Conservation (phyloP, 1,139 yeast genomes). For the Protomyces inundatus region DNA sequence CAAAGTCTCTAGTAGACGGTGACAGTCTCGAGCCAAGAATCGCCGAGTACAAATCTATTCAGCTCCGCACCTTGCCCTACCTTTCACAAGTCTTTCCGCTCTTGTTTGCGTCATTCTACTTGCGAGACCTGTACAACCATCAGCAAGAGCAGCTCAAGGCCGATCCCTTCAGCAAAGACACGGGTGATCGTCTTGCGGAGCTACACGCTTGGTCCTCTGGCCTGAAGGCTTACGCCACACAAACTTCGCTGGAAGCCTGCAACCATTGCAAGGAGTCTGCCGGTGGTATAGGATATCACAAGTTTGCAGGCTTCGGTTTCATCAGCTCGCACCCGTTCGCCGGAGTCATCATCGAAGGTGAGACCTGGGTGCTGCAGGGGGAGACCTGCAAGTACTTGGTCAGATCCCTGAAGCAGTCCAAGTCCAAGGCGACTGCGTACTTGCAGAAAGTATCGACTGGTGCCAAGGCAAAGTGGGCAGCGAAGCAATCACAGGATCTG, state of each 20-base stretch:
- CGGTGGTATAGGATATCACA: constrained; percentile 23
- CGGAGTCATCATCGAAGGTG: constrained; percentile 24
- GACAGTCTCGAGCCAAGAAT: constrained; percentile 16
- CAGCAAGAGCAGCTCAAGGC: constrained; percentile 44
- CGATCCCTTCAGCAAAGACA: constrained; percentile 26
- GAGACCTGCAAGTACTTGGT: constrained; percentile 25
- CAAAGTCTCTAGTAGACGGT: background rate
- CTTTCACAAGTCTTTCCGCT: constrained; percentile 57
- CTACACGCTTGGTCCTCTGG: constrained; percentile 25
- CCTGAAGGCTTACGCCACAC: constrained; percentile 23
- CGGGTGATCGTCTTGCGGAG: constrained; percentile 19
- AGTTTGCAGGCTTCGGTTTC: constrained; percentile 23
- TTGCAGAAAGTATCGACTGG: background rate
- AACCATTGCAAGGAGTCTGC: constrained; percentile 17
- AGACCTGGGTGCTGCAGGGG: constrained; percentile 19
- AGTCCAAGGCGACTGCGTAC: constrained; percentile 11
- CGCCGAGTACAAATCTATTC: constrained; percentile 20
- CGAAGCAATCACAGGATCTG: background rate
- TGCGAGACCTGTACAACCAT: constrained; percentile 49
- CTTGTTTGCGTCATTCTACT: constrained; percentile 62
- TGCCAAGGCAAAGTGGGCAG: background rate
- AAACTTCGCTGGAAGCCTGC: constrained; percentile 20
- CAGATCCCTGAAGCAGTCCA: constrained; percentile 9
- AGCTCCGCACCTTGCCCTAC: constrained; percentile 21
- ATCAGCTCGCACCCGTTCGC: constrained; percentile 21